A percentile compares a stretch with the other conserved stretches of the same genome.
phyloP scores from a whole-genome alignment of 768 basidiomycete genomes.

The Trametes elegans region DNA sequence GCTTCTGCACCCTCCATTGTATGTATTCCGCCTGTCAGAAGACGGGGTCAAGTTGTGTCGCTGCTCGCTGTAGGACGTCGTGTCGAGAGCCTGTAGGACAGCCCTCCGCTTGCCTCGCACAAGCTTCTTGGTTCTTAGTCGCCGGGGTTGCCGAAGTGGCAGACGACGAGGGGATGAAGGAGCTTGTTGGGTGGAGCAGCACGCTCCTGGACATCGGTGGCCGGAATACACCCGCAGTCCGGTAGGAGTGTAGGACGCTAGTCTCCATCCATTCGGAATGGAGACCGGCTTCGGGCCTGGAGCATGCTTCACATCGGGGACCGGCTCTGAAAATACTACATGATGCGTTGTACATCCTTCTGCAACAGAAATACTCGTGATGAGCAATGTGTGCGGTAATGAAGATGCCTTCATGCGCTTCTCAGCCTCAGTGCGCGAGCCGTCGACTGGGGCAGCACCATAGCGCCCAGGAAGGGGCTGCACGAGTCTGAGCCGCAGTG shows the following conservation, averaged over 20 bases:
- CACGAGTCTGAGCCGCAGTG: background rate
- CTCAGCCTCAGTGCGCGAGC: background rate
- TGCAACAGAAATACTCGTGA: background rate
- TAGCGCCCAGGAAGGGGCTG: slow-evolving; percentile 1
- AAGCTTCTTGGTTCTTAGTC: no score
- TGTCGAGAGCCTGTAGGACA: no score
- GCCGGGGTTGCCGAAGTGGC: no score
- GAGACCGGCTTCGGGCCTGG: background rate
- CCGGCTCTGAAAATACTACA: background rate
- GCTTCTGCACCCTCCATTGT: no score
- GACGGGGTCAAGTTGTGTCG: no score
- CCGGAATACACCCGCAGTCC: background rate
- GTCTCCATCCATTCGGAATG: no score
- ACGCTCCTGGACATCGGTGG: background rate
- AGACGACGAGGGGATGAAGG: no score
- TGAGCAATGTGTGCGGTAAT: background rate
- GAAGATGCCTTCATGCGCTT: background rate
- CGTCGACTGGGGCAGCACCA: background rate
- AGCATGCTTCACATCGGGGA: background rate
- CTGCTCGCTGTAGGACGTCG: no score
- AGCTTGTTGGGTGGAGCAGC: background rate
- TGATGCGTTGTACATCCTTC: background rate
- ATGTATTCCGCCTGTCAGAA: no score
- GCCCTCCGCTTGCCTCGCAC: no score
- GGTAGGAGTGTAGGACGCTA: background rate